phyloP scores from a whole-genome alignment of 2,329 filamentous ascomycete genomes.

The Nemania sp. region DNA sequence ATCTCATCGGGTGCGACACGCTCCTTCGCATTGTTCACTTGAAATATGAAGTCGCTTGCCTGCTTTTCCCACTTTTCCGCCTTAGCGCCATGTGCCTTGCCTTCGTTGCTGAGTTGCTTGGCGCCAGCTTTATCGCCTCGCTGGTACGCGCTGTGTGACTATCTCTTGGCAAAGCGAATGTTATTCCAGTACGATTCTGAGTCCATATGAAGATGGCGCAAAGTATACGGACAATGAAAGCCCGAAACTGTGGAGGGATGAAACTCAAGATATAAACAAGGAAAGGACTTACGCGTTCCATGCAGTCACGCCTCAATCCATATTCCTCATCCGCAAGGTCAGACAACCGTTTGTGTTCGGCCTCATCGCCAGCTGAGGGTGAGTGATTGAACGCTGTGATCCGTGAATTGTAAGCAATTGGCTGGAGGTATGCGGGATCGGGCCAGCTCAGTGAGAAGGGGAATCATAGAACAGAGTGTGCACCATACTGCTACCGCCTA shows the following conservation, averaged over 20 bases:
- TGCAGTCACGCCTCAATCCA: slow-evolving; percentile 75
- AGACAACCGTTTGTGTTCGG: slow-evolving; percentile 97
- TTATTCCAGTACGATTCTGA: too few relatives aligned
- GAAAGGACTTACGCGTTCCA: slow-evolving; percentile 66
- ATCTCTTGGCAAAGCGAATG: not conserved
- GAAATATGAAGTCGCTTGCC: slow-evolving; percentile 93
- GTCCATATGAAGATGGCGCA: too few relatives aligned
- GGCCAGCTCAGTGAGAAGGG: not conserved
- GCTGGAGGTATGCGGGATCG: not conserved
- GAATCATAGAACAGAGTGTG: not conserved
- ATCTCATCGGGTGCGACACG: slow-evolving; percentile 80
- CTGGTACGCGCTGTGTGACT: slow-evolving; percentile 80
- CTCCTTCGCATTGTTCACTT: slow-evolving; percentile 89
- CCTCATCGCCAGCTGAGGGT: slow-evolving; percentile 70
- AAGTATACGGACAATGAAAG: too few relatives aligned
- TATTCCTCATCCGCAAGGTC: slow-evolving; percentile 82
- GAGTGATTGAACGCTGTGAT: slow-evolving; percentile 75
- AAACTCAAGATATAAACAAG: too few relatives aligned
- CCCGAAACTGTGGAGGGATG: too few relatives aligned
- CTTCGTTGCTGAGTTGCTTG: slow-evolving; percentile 81
- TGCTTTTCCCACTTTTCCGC: slow-evolving; percentile 91
- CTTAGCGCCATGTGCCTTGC: slow-evolving; percentile 75
- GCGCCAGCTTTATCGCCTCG: slow-evolving; percentile 81
- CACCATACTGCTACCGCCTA: slow-evolving; percentile 2
- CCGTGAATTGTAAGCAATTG: slow-evolving; percentile 19